Percentiles rank a stretch among this genome's conserved stretches.
These are phyloP conservation scores for Aspergillus sp. DNA, from an alignment of 2,329 filamentous ascomycete species.

Conservation along the genomic window DNA sequence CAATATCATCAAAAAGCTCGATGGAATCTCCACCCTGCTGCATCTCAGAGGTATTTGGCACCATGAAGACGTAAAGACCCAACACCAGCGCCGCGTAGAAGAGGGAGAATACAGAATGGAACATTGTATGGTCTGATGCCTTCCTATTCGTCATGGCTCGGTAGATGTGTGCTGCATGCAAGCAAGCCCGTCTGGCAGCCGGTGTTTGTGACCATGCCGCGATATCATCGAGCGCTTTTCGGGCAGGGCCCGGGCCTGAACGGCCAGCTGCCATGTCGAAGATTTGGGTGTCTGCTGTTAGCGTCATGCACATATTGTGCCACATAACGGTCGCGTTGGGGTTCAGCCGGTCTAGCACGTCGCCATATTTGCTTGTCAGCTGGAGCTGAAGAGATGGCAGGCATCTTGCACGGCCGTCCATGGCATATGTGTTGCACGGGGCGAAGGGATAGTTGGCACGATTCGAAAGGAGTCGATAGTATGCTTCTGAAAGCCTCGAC, in stretches of 20 bases:
- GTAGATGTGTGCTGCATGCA: constrained; percentile 57
- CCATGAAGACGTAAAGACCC: constrained; percentile 55
- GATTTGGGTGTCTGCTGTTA: constrained; percentile 54
- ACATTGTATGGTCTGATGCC: constrained; percentile 54
- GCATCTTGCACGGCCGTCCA: constrained; percentile 49
- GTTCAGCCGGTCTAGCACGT: constrained; percentile 46
- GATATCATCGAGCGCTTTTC: constrained; percentile 53
- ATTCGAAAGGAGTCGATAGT: constrained; percentile 45
- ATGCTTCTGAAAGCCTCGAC: constrained; percentile 46
- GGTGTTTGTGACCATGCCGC: constrained; percentile 54
- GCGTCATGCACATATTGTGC: constrained; percentile 56
- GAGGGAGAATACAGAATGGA: constrained; percentile 52
- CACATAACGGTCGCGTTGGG: constrained; percentile 55
- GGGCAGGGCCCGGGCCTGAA: constrained; percentile 49
- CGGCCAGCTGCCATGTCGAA: constrained; percentile 57
- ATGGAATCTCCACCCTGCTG: constrained; percentile 36
- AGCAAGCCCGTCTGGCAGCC: constrained; percentile 51
- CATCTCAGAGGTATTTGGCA: constrained; percentile 30
- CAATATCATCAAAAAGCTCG: constrained; percentile 52
- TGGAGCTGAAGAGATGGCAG: constrained; percentile 38
- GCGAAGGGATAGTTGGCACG: constrained; percentile 43
- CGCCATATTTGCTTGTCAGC: constrained; percentile 40
- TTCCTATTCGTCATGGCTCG: constrained; percentile 54
- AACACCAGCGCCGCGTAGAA: constrained; percentile 56
- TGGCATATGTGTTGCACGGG: constrained; percentile 50